Evolutionary conservation across 2,329 filamentous ascomycete genomes (phyloP).

Genomic region (Sclerotinia borealis): DNA sequence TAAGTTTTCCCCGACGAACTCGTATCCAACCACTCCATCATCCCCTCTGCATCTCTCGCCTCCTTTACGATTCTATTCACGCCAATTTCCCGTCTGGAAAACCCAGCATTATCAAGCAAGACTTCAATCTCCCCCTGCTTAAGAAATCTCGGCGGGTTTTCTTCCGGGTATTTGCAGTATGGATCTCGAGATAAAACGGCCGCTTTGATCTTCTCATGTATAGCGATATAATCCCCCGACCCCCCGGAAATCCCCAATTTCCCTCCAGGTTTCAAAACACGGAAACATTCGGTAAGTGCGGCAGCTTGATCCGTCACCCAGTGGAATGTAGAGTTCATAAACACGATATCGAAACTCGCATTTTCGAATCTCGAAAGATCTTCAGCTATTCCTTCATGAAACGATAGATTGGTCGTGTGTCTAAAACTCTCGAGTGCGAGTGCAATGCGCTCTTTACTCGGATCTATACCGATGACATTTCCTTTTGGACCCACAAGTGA

Average conservation of each 20-base stretch:
- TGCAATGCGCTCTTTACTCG: conserved; percentile 12
- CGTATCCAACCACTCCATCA: conserved; percentile 14
- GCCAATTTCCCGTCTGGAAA: conserved; percentile 1
- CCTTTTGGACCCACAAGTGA: background rate
- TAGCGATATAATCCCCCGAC: conserved; percentile 14
- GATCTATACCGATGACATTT: conserved; percentile 13
- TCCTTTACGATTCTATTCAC: conserved; percentile 12
- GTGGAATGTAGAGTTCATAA: conserved; percentile 16
- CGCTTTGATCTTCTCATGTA: conserved; percentile 16
- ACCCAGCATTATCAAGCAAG: conserved; percentile 1
- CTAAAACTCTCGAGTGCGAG: background rate
- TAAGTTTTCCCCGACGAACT: conserved; percentile 15
- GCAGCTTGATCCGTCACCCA: conserved; percentile 12
- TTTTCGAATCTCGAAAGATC: conserved; percentile 8
- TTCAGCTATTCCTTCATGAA: conserved; percentile 10
- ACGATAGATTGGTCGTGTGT: conserved; percentile 1
- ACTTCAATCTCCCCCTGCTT: conserved; percentile 4
- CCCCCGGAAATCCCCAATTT: conserved; percentile 16
- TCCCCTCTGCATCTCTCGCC: conserved; percentile 10
- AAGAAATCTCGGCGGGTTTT: conserved; percentile 5
- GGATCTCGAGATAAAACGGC: conserved; percentile 15
- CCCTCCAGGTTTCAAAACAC: conserved; percentile 12
- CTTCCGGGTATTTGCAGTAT: conserved; percentile 4
- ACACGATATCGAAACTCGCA: conserved; percentile 12
- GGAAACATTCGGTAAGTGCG: conserved; percentile 9